These are phyloP conservation scores for Sporothrix schenckii DNA, from an alignment of 2,329 filamentous ascomycete species.

Conservation along the genomic window DNA sequence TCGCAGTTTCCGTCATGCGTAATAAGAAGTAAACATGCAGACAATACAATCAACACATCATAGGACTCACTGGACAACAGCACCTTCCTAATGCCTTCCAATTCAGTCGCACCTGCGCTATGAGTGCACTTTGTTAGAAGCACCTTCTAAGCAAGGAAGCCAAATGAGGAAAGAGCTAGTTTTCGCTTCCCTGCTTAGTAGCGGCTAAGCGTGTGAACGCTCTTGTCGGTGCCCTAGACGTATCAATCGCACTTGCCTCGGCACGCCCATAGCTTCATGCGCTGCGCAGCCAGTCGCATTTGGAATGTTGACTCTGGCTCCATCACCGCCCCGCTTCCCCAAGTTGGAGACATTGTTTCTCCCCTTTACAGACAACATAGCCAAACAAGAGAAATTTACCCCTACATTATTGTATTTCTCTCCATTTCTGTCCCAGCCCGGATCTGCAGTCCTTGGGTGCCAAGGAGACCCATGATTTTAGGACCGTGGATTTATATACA, in stretches of 20 bases:
- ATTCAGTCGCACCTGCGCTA: not conserved
- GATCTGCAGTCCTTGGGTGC: conserved; percentile 1
- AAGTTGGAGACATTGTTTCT: not conserved
- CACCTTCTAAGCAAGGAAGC: not conserved
- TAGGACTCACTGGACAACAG: not conserved
- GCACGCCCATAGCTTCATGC: conserved; percentile 19
- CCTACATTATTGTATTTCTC: not conserved
- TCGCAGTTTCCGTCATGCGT: conserved; percentile 5
- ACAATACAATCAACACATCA: not conserved
- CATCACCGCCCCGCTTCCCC: not conserved
- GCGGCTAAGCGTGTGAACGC: conserved; percentile 2
- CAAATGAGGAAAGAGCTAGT: conserved; percentile 6
- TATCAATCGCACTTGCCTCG: conserved; percentile 25
- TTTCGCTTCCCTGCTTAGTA: not conserved
- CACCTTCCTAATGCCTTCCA: not conserved
- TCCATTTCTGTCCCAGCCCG: not conserved
- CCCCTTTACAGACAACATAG: not conserved
- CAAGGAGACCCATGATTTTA: not conserved
- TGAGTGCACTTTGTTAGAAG: not conserved
- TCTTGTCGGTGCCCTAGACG: conserved; percentile 39
- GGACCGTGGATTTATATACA: not conserved
- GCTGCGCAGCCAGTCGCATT: conserved; percentile 25
- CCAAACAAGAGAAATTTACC: conserved; percentile 5
- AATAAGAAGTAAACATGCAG: not conserved
- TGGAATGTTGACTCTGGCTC: conserved; percentile 9